These are phyloP conservation scores for Eutrema heterophyllum DNA, from an alignment of 345 rosid species.

Conservation along the genomic window DNA sequence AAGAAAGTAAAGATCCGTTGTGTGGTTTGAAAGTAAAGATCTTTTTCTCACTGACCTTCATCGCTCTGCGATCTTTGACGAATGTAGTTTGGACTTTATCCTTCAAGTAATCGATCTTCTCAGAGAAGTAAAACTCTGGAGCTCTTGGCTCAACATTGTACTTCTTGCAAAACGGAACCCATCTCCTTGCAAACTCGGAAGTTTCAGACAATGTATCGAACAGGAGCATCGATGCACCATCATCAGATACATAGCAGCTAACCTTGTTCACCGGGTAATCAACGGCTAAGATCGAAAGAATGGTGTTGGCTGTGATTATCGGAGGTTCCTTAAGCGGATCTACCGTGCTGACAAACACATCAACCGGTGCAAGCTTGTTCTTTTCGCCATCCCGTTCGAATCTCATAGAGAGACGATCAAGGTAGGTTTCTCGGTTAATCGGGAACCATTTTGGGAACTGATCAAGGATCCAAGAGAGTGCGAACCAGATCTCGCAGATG, in stretches of 20 bases:
- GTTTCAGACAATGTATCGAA: conserved; percentile 87
- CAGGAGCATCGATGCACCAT: conserved; percentile 93
- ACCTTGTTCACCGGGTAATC: conserved; percentile 90
- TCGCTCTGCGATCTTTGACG: conserved; percentile 95
- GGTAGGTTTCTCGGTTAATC: conserved; percentile 80
- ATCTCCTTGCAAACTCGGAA: conserved; percentile 91
- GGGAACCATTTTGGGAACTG: conserved; percentile 99
- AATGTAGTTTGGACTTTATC: conserved; percentile 90
- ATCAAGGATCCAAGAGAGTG: conserved; percentile 92
- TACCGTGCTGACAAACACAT: conserved; percentile 84
- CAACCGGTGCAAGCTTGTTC: conserved; percentile 71
- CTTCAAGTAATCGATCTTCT: conserved; percentile 93
- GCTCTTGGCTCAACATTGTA: conserved; percentile 84
- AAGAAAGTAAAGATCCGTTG: not conserved
- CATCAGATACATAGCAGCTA: conserved; percentile 94
- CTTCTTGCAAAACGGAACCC: conserved; percentile 96
- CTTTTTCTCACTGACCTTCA: conserved; percentile 58
- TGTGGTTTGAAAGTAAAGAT: not conserved
- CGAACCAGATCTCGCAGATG: conserved; percentile 94
- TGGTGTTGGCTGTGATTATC: conserved; percentile 90
- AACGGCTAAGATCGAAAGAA: conserved; percentile 68
- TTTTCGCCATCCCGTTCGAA: conserved; percentile 87
- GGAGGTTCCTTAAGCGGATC: conserved; percentile 99
- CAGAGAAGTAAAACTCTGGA: conserved; percentile 87
- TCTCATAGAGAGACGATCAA: conserved; percentile 81